Evolutionary conservation across 1,284 basidiomycete genomes (phyloP), one percentile per base, ranked within the genome.

Genomic region (Ganoderma resinaceum): DNA sequence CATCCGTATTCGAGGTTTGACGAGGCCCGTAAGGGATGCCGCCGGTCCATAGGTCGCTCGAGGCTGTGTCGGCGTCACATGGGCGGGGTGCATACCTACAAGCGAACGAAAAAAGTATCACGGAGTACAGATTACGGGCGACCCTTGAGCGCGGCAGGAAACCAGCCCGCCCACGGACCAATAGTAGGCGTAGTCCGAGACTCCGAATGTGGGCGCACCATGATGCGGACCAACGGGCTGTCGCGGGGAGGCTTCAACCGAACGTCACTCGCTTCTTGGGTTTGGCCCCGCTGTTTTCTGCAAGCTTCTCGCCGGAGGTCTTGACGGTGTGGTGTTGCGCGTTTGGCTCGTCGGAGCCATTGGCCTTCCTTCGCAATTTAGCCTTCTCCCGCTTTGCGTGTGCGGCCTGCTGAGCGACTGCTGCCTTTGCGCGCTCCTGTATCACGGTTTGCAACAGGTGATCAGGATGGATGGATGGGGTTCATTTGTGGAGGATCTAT

Each of bases 361-460:
- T 69, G 33, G 67, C 69, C 53, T 75, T 68, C 67, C 72, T 77
- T 38, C 74, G 73, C 46, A 65, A 62, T 61, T 76, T 78, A n/a
- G 73, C 72, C 49, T 78, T 79, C 33, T 76, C 78, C 52, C 75
- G 75, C 68, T 79, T 80, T 26, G 72, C 73, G 11, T 63, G 70
- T 14, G 75, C 72, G 29, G 70, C 74, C 43, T 76, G 72, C n/a
- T 75, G 70, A n/a, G 73, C 73, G 33, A 78, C 70, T 35, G 66
- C 66, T 20, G 74, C 74, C 59, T 77, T 80, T 40, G 74, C 74
- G 66, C 76, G 67, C 65, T 78, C 76, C 77, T 78, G 67, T 52
- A 35, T 63, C 33, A 52, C 23, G 23, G 46, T 49, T 26, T 4
- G 14, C 33, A 8, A 37, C 33, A 55, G 46, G 53, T 57, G 38